Conservation (phyloP, 768 basidiomycete genomes). For the Rhodotorula graminis region DNA sequence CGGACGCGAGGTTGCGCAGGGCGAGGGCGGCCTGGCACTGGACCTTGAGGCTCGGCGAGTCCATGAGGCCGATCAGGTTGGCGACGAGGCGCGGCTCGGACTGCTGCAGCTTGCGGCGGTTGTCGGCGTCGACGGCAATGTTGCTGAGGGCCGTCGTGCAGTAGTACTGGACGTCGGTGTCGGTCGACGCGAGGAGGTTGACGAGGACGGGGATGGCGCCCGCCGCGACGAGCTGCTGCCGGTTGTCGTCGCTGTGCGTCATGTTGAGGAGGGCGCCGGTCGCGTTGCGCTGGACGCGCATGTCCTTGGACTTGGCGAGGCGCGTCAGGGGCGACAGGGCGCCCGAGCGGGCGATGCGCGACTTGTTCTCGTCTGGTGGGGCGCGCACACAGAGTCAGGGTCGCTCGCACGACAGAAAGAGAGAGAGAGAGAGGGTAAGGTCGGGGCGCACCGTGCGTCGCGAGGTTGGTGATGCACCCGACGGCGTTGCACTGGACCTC, state of each 20-base stretch:
- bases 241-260: constrained; percentile 89
- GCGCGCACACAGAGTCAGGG: too few relatives aligned
- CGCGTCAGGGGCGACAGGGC: constrained; percentile 95
- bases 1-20: constrained; percentile 90
- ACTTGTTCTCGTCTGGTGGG: constrained; percentile 99
- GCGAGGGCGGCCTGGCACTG: constrained; percentile 98
- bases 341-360: constrained; percentile 98
- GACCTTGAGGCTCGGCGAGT: constrained; percentile 92
- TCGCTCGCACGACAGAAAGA: too few relatives aligned
- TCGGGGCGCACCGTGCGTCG: constrained; percentile 89
- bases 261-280: constrained; percentile 97
- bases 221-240: constrained; percentile 95
- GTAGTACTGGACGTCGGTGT: constrained; percentile 99
- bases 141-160: constrained; percentile 98
- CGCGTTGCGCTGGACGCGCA: constrained; percentile 97
- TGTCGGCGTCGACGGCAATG: constrained; percentile 90
- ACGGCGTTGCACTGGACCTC: constrained; percentile 99
- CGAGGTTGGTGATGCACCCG: constrained; percentile 96
- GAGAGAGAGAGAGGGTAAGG: too few relatives aligned
- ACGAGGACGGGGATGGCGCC: constrained; percentile 95
- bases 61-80: constrained; percentile 92
- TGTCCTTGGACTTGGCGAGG: constrained; percentile 93
- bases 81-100: constrained; percentile 91
- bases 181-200: constrained; percentile 83
- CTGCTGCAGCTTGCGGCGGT: constrained; percentile 88